Evolutionary conservation across 306 rosid genomes (phyloP), one percentile per base, ranked within the genome.

Genomic region (Dryas alaskensis): DNA sequence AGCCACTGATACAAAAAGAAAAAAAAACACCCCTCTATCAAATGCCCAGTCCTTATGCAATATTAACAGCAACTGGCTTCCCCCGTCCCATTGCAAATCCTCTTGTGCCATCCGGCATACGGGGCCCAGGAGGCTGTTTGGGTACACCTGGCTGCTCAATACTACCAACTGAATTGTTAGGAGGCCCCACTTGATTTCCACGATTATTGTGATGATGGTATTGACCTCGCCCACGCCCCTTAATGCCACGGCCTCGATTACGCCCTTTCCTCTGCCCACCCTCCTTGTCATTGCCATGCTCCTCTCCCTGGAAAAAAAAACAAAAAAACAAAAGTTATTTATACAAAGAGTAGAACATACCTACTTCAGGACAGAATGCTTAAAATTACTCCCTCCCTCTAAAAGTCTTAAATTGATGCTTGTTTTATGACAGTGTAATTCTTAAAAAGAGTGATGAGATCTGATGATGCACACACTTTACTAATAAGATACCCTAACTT

Each of bases 71-170:
- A 59, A 91, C 61, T 3, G 86, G 88, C 86, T 86, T 94, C 67
- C 97, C 99, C 83, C 99, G 82, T 55, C 99, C 99, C 95, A 88
- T 79, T 6, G 93, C 87, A 76, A 94, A 94, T 76, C 99, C 99
- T 85, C 88, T 92, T 10, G 99, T 94, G 19, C 99, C 99, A 58
- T 94, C 96, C 0, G 99, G 99, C 99, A 94, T 94, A 10, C 99
- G 92, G 3, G 99, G 99, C 50, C 98, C 99, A 0, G 98, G 98
- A 62, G 98, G 98, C 47, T 88, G 93, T 76, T 84, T 92, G 72
- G 86, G 76, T 43, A 79, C 64, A 7, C 79, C 79, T 76, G 69
- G 53, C 54, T 78, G 92, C 79, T 91, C 97, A 2, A 73, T 77
- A 58, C 62, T 79, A 25, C 75, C 75, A 55, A 60, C 19, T 11